Conservation (phyloP, 2,329 filamentous ascomycete species). For the Cladobotryum mycophilum region DNA sequence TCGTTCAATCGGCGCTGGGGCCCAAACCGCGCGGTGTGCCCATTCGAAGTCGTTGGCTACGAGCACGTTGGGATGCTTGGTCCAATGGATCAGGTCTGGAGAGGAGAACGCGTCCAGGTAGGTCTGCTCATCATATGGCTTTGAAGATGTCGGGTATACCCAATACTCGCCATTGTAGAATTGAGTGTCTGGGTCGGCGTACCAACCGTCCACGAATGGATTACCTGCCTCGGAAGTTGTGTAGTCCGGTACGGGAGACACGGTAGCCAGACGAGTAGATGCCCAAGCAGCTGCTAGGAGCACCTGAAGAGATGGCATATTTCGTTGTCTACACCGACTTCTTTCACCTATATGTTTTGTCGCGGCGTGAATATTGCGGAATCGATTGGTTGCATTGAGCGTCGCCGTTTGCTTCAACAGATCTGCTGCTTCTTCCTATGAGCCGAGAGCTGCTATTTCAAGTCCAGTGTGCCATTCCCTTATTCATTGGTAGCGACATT, state of each 20-base stretch:
- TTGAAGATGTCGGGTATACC: slow-evolving; percentile 43
- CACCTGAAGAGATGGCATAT: slow-evolving; percentile 1
- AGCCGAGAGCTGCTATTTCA: too few relatives aligned
- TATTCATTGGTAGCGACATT: too few relatives aligned
- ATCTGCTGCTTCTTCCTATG: background rate
- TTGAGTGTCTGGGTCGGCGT: slow-evolving; percentile 44
- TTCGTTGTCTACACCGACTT: background rate
- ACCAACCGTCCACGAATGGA: slow-evolving; percentile 43
- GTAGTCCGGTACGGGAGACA: slow-evolving; percentile 24
- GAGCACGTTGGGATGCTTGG: slow-evolving; percentile 38
- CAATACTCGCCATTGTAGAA: slow-evolving; percentile 40
- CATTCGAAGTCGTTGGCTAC: slow-evolving; percentile 28
- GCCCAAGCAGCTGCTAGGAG: slow-evolving; percentile 3
- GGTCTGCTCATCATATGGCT: slow-evolving; percentile 39
- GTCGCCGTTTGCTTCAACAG: background rate
- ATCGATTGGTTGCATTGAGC: background rate
- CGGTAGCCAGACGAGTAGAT: background rate
- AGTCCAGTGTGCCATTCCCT: too few relatives aligned
- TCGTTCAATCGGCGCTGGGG: slow-evolving; percentile 37
- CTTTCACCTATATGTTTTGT: too few relatives aligned
- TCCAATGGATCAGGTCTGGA: slow-evolving; percentile 42
- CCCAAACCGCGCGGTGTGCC: slow-evolving; percentile 42
- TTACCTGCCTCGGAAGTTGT: slow-evolving; percentile 38
- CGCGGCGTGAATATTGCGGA: background rate
- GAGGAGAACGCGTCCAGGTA: slow-evolving; percentile 47